Percentiles rank a stretch among this genome's conserved stretches.
Evolutionary conservation across 495 filamentous ascomycete species (phyloP).

Genomic region (Bacidia gigantensis): DNA sequence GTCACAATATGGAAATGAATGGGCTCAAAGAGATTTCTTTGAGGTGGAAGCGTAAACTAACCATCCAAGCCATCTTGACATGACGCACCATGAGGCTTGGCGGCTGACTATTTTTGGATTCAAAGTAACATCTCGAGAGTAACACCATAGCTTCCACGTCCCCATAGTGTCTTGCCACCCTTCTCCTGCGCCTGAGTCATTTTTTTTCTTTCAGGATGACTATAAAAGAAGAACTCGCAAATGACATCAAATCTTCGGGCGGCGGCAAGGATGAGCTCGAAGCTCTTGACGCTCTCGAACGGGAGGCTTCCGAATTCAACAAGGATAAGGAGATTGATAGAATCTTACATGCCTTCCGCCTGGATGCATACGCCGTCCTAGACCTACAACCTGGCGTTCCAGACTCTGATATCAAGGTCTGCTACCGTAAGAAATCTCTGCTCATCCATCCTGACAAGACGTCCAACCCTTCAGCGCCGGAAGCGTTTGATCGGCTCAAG

Average conservation of each 20-base stretch:
- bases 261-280: conserved; percentile 52
- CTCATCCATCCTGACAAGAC: conserved; percentile 99
- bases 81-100: not conserved
- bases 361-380: conserved; percentile 70
- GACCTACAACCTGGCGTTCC: conserved; percentile 91
- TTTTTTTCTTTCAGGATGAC: conserved; percentile 2
- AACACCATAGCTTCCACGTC: not conserved
- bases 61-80: not conserved
- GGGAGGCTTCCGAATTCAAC: conserved; percentile 76
- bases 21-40: not conserved
- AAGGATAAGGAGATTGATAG: conserved; percentile 42
- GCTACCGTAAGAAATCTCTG: conserved; percentile 91
- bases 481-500: conserved; percentile 93
- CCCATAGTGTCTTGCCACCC: not conserved
- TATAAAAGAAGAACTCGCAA: conserved; percentile 14
- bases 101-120: not conserved
- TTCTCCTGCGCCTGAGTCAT: not conserved
- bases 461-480: conserved; percentile 75
- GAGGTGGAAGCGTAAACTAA: not conserved
- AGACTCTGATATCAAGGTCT: conserved; percentile 87
- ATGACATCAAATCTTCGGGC: conserved; percentile 15
- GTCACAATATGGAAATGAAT: not conserved
- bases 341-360: not conserved
- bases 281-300: conserved; percentile 70
- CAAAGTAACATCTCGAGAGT: not conserved